Evolutionary conservation across 2,329 filamentous ascomycete species (phyloP).

Genomic region (Helotiales sp.): DNA sequence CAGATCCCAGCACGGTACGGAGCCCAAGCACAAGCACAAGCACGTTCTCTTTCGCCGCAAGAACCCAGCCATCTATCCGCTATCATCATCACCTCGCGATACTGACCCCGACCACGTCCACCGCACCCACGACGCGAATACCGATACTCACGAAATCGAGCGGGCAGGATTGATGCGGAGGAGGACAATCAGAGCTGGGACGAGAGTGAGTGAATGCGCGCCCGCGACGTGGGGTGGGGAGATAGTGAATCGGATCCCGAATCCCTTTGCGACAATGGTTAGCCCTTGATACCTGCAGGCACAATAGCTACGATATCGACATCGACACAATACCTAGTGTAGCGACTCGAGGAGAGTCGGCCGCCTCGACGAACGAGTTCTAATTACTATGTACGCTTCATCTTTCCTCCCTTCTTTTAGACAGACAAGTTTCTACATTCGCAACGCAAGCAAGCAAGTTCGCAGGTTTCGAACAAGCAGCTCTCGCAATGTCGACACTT

Average conservation of each 20-base stretch:
- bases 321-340: not conserved
- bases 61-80: not conserved
- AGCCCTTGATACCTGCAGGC: constrained; percentile 2
- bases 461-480: not conserved
- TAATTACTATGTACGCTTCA: not conserved
- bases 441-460: too few relatives aligned
- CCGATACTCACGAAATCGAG: not conserved
- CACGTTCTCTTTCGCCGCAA: too few relatives aligned
- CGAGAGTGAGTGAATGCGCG: not conserved
- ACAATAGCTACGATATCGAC: not conserved
- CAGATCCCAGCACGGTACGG: too few relatives aligned
- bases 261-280: constrained; percentile 3
- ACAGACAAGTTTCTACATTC: too few relatives aligned
- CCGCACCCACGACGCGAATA: not conserved
- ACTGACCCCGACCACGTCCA: not conserved
- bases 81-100: not conserved
- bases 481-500: not conserved
- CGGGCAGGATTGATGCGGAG: constrained; percentile 3
- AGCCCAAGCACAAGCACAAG: too few relatives aligned
- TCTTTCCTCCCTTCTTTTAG: not conserved
- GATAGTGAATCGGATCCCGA: not conserved
- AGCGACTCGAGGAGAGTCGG: not conserved
- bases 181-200: not conserved
- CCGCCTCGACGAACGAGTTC: not conserved
- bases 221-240: not conserved